These are phyloP conservation scores for Paxillus involutus DNA, from an alignment of 768 basidiomycete species.

Conservation along the genomic window DNA sequence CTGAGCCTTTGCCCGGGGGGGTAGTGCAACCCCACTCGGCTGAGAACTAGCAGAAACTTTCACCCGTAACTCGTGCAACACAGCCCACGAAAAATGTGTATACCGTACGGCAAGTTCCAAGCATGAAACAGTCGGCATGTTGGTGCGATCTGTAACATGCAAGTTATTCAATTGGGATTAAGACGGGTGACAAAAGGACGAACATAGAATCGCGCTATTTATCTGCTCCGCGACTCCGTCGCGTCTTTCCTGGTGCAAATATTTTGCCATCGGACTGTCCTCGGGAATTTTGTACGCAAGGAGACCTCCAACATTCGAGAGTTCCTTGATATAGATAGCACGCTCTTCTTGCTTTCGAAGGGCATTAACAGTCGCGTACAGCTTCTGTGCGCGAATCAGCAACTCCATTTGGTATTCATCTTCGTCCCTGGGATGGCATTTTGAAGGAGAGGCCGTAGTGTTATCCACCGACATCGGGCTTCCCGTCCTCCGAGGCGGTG, in stretches of 20 bases:
- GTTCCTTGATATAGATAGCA: constrained; percentile 60
- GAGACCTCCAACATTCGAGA: constrained; percentile 71
- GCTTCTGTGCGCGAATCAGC: constrained; percentile 60
- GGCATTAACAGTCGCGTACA: constrained; percentile 60
- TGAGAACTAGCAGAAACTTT: constrained; percentile 40
- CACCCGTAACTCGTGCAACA: constrained; percentile 49
- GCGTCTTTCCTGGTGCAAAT: constrained; percentile 74
- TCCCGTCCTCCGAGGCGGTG: constrained; percentile 10
- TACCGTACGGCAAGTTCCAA: constrained; percentile 68
- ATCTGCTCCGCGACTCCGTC: constrained; percentile 87
- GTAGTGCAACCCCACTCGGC: constrained; percentile 46
- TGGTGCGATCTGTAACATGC: constrained; percentile 44
- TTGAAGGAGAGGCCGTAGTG: constrained; percentile 6
- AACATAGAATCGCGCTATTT: constrained; percentile 82
- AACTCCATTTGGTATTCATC: constrained; percentile 47
- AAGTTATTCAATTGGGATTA: neutral
- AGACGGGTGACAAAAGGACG: constrained; percentile 28
- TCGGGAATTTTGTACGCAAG: constrained; percentile 85
- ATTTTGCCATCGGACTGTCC: constrained; percentile 70
- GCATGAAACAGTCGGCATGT: constrained; percentile 53
- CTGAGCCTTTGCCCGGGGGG: constrained; percentile 31
- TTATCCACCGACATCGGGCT: constrained; percentile 7
- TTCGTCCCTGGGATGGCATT: constrained; percentile 29
- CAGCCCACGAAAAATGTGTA: constrained; percentile 60
- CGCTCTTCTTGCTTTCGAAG: constrained; percentile 58